Evolutionary conservation across 208 protist species (phyloP).

Genomic region (Wallacemonas sp.): DNA sequence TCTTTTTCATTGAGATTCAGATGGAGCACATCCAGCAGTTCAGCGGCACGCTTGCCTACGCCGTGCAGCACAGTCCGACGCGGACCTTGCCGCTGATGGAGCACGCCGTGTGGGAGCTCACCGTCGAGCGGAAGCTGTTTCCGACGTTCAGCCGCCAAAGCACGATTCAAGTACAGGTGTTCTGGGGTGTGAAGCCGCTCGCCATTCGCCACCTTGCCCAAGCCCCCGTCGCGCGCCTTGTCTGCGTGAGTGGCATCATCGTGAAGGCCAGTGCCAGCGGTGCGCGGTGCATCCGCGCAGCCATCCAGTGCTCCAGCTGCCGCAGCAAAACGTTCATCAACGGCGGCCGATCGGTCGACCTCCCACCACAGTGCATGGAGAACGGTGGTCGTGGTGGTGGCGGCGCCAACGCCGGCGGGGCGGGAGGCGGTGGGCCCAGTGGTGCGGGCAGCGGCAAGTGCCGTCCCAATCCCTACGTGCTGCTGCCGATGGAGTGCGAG

Average conservation of each 20-base stretch:
- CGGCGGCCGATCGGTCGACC: conserved; percentile 70
- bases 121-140: conserved; percentile 71
- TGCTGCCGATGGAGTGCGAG: conserved; percentile 92
- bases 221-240: conserved; percentile 74
- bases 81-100: conserved; percentile 84
- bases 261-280: conserved; percentile 85
- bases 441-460: conserved; percentile 59
- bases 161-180: conserved; percentile 89
- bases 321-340: conserved; percentile 84
- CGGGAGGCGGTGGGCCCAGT: conserved; percentile 15
- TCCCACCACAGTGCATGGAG: conserved; percentile 87
- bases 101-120: conserved; percentile 80
- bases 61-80: conserved; percentile 70
- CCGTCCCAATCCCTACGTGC: conserved; percentile 92
- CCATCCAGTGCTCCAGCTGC: conserved; percentile 92
- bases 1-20: conserved; percentile 89
- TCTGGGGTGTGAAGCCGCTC: conserved; percentile 81
- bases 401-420: conserved; percentile 15
- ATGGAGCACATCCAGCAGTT: conserved; percentile 88
- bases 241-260: conserved; percentile 90
- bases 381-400: conserved; percentile 56
- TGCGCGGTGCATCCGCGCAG: conserved; percentile 78
- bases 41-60: conserved; percentile 66
- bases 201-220: conserved; percentile 82
- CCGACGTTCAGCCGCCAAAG: conserved; percentile 51